These are phyloP conservation scores for Cyclotella atomus DNA, from an alignment of 108 stramenopile species.

Conservation along the genomic window DNA sequence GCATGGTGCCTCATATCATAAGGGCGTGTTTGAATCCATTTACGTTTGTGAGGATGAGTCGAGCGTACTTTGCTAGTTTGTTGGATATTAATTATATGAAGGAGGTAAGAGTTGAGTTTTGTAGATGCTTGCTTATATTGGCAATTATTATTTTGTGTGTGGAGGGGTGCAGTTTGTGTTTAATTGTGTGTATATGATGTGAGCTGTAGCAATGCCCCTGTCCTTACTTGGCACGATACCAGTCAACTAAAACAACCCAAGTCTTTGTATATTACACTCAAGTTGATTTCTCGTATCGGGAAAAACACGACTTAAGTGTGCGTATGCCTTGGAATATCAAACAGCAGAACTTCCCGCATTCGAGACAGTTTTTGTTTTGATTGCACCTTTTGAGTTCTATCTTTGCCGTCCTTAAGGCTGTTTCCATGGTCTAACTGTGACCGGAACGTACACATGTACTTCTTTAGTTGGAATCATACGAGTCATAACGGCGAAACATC, in stretches of 20 bases:
- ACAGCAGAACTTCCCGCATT: background rate
- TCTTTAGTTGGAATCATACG: constrained; percentile 69
- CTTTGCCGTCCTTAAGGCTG: constrained; percentile 67
- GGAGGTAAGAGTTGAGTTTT: too few species aligned
- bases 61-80: constrained; percentile 73
- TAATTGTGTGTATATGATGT: too few species aligned
- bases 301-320: constrained; percentile 28
- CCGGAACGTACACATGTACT: constrained; percentile 66
- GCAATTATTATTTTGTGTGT: too few species aligned
- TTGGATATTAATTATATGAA: constrained; percentile 72
- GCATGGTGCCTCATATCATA: constrained; percentile 79
- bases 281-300: background rate
- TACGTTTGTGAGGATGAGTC: constrained; percentile 71
- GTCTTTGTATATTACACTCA: constrained; percentile 51
- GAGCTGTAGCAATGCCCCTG: too few species aligned
- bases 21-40: constrained; percentile 83
- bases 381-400: constrained; percentile 10
- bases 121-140: too few species aligned
- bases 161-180: too few species aligned
- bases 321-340: constrained; percentile 47
- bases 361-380: constrained; percentile 33
- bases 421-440: constrained; percentile 28
- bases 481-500: constrained; percentile 71
- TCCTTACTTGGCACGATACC: too few species aligned
- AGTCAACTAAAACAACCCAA: constrained; percentile 19